phyloP scores from a whole-genome alignment of 2,329 filamentous ascomycete genomes.

The Pyrenochaeta sp. region DNA sequence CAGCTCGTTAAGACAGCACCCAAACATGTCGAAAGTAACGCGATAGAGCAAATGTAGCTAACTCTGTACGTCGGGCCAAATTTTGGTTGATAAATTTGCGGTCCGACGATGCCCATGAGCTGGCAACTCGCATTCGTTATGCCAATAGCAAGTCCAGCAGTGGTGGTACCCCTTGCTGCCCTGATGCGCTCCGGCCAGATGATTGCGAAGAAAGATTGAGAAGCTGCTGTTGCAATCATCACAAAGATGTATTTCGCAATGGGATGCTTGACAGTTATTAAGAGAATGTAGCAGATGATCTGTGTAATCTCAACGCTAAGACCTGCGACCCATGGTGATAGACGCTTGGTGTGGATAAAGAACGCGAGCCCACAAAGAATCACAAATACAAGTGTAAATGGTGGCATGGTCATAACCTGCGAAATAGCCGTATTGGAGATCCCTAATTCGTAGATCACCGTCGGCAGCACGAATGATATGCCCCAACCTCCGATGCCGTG shows the following conservation, averaged over 20 bases:
- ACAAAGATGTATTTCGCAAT: conserved; percentile 52
- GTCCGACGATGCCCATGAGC: conserved; percentile 52
- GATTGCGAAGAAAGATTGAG: conserved; percentile 51
- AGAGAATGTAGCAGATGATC: conserved; percentile 52
- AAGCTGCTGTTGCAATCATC: conserved; percentile 52
- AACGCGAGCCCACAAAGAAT: conserved; percentile 26
- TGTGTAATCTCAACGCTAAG: conserved; percentile 41
- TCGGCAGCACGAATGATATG: conserved; percentile 32
- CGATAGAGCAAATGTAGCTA: conserved; percentile 49
- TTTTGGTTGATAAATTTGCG: conserved; percentile 52
- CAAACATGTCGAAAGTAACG: conserved; percentile 34
- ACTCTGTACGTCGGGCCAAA: conserved; percentile 52
- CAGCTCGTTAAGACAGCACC: conserved; percentile 25
- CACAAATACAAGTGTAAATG: conserved; percentile 31
- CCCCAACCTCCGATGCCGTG: conserved; percentile 35
- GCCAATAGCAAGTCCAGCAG: conserved; percentile 50
- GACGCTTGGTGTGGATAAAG: conserved; percentile 29
- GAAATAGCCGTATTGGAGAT: conserved; percentile 28
- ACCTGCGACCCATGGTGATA: conserved; percentile 31
- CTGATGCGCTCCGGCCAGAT: conserved; percentile 54
- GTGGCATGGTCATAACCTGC: conserved; percentile 35
- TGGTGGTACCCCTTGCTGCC: conserved; percentile 51
- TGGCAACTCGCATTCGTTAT: conserved; percentile 47
- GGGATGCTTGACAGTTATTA: conserved; percentile 48
- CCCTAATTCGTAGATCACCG: conserved; percentile 30